Evolutionary conservation across 2,329 filamentous ascomycete genomes (phyloP).

Genomic region (Elsinoe fawcettii): DNA sequence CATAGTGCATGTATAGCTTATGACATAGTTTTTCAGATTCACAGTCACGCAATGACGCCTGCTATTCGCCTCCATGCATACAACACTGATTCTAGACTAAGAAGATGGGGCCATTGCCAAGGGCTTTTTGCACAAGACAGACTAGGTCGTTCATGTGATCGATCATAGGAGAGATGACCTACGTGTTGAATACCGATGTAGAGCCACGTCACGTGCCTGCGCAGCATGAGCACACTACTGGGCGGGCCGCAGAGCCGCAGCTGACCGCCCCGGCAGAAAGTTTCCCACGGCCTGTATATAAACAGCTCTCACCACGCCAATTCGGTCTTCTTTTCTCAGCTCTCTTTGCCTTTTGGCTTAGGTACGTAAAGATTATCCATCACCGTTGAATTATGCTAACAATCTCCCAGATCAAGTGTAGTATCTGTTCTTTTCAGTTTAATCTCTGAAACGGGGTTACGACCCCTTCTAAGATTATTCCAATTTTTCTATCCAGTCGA

Average conservation of each 20-base stretch:
- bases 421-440: slow-evolving; percentile 18
- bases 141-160: too few species aligned
- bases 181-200: too few species aligned
- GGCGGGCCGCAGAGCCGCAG: background rate
- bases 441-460: slow-evolving; percentile 16
- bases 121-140: too few species aligned
- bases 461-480: slow-evolving; percentile 15
- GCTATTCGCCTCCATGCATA: too few species aligned
- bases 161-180: too few species aligned
- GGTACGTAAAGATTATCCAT: background rate
- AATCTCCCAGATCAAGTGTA: slow-evolving; percentile 14
- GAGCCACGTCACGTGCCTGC: background rate
- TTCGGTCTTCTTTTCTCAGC: background rate
- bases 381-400: background rate
- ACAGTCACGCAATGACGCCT: too few species aligned
- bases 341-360: slow-evolving; percentile 16
- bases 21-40: too few species aligned
- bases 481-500: slow-evolving; percentile 15
- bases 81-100: too few species aligned
- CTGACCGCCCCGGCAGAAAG: background rate
- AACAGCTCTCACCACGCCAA: background rate
- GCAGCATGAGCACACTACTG: background rate
- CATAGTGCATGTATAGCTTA: too few species aligned
- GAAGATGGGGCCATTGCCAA: too few species aligned
- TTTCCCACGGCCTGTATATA: background rate